These are phyloP conservation scores for Aspergillus affinis DNA, from an alignment of 495 filamentous ascomycete species.

Conservation along the genomic window DNA sequence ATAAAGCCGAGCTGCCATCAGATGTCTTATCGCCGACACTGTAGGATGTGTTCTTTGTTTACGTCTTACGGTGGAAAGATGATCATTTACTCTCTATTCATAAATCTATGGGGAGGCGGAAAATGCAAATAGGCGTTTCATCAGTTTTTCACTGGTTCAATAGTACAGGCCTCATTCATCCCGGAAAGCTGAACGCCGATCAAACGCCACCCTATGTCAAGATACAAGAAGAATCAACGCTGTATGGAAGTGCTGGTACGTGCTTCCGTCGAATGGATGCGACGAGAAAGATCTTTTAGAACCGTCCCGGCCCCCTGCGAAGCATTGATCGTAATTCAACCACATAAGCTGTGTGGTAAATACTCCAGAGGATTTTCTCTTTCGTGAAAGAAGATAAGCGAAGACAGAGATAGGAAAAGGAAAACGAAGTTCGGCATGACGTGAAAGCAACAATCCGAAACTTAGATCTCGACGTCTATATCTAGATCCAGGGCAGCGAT, in stretches of 20 bases:
- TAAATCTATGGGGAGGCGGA: not conserved
- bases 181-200: not conserved
- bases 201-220: not conserved
- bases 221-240: constrained; percentile 6
- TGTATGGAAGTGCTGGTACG: constrained; percentile 1
- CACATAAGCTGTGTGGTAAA: not conserved
- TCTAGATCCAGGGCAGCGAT: constrained; percentile 79
- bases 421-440: not conserved
- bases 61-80: not conserved
- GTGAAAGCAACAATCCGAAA: not conserved
- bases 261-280: not conserved
- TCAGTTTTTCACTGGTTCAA: not conserved
- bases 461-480: constrained; percentile 72
- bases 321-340: not conserved
- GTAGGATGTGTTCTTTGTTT: not conserved
- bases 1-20: not conserved
- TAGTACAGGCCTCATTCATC: not conserved
- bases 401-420: not conserved
- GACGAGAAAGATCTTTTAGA: not conserved
- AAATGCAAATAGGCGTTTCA: not conserved
- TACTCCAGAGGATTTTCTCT: not conserved
- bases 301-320: not conserved
- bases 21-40: not conserved
- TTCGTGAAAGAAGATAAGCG: not conserved
- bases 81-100: not conserved